phyloP scores from a whole-genome alignment of 352 stramenopile genomes.

The Globisporangium perplexum region DNA sequence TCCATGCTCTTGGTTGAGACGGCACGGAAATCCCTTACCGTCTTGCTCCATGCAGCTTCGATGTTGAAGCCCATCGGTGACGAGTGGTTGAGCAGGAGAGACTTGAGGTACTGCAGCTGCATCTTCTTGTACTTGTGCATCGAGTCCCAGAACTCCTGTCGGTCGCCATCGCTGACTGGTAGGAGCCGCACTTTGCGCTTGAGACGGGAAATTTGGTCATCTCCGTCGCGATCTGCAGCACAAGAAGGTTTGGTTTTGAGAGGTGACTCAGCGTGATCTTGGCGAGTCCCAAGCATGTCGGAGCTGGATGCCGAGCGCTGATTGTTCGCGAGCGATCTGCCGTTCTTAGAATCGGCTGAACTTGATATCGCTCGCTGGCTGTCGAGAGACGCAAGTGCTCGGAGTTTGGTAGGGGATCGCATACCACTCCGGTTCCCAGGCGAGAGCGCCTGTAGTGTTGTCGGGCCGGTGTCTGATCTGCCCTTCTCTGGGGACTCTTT shows the following conservation, averaged over 20 bases:
- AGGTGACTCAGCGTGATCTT: neutral
- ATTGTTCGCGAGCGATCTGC: neutral
- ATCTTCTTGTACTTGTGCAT: slow-evolving; percentile 41
- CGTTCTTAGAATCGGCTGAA: too few species aligned
- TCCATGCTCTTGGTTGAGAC: neutral
- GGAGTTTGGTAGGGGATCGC: slow-evolving; percentile 3
- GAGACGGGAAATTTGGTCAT: slow-evolving; percentile 40
- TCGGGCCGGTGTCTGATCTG: slow-evolving; percentile 1
- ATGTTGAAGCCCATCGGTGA: slow-evolving; percentile 55
- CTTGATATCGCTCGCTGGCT: neutral
- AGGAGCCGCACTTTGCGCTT: slow-evolving; percentile 35
- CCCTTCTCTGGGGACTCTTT: neutral
- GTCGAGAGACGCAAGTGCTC: slow-evolving; percentile 2
- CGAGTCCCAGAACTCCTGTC: slow-evolving; percentile 31
- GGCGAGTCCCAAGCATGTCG: neutral
- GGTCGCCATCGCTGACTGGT: slow-evolving; percentile 36
- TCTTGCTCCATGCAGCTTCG: slow-evolving; percentile 44
- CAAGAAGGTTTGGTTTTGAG: neutral
- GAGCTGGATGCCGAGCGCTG: slow-evolving; percentile 1
- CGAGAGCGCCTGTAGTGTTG: neutral
- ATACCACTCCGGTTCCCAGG: neutral
- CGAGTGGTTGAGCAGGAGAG: slow-evolving; percentile 22
- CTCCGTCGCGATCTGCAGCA: slow-evolving; percentile 3
- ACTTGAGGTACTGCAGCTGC: slow-evolving; percentile 25
- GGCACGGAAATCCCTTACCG: slow-evolving; percentile 14